Evolutionary conservation across 306 rosid genomes (phyloP).

Genomic region (Ceratonia siliqua): DNA sequence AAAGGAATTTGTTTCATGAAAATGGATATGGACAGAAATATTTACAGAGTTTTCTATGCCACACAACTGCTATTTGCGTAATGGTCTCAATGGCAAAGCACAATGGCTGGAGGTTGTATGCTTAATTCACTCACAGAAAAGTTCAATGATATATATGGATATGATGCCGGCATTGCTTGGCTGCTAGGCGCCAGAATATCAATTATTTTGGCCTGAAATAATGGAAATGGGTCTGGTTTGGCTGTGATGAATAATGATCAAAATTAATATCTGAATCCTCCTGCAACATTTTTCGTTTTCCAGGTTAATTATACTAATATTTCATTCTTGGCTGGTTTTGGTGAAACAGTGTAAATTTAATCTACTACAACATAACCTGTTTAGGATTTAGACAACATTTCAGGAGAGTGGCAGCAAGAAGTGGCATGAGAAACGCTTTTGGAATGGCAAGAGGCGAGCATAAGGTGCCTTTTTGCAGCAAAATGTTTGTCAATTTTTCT

Average conservation of each 20-base stretch:
- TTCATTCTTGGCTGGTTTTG: not conserved
- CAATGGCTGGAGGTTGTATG: not conserved
- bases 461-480: slow-evolving; percentile 50
- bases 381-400: slow-evolving; percentile 3
- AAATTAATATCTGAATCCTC: not conserved
- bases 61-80: too few species aligned
- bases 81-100: too few species aligned
- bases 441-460: slow-evolving; percentile 65
- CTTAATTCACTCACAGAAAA: not conserved
- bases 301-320: not conserved
- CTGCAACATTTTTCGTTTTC: not conserved
- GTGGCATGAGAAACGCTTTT: slow-evolving; percentile 66
- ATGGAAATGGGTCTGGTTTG: not conserved
- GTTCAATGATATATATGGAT: not conserved
- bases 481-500: slow-evolving; percentile 17
- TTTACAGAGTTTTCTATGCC: too few species aligned
- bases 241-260: not conserved
- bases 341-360: not conserved
- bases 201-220: not conserved
- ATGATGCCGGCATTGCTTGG: not conserved
- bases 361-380: not conserved
- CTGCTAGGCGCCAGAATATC: too few species aligned
- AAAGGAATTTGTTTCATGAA: not conserved
- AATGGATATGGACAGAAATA: too few species aligned
- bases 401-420: slow-evolving; percentile 51